These are phyloP conservation scores for Henningerozyma blattae DNA, from an alignment of 805 yeast genomes.

Conservation along the genomic window DNA sequence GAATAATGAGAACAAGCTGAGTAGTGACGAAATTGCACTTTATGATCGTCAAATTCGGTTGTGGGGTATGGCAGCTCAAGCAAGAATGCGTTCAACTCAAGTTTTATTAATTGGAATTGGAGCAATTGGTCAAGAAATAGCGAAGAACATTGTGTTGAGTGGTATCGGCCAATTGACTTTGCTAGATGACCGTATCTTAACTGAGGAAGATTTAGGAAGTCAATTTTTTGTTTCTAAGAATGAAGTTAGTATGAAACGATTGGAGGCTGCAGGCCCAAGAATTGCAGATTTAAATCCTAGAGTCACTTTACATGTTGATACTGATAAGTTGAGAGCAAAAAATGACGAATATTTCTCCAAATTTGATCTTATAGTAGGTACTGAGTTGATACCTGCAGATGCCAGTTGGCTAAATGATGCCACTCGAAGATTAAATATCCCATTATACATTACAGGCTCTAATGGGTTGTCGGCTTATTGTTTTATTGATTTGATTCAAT, in stretches of 20 bases:
- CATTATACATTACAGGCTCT: slow-evolving; percentile 55
- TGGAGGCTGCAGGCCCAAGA: slow-evolving; percentile 40
- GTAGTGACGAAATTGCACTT: slow-evolving; percentile 71
- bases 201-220: slow-evolving; percentile 52
- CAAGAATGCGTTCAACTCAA: slow-evolving; percentile 56
- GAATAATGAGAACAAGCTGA: no score
- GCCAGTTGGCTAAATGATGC: slow-evolving; percentile 38
- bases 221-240: slow-evolving; percentile 58
- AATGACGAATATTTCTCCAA: slow-evolving; percentile 30
- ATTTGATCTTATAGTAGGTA: slow-evolving; percentile 65
- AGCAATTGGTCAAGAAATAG: slow-evolving; percentile 69
- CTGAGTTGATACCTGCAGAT: slow-evolving; percentile 40
- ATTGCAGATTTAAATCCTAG: slow-evolving; percentile 72
- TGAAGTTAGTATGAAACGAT: slow-evolving; percentile 44
- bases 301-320: slow-evolving; percentile 37
- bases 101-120: slow-evolving; percentile 62
- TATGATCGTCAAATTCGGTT: slow-evolving; percentile 90
- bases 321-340: slow-evolving; percentile 9
- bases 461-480: slow-evolving; percentile 80
- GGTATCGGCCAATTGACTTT: slow-evolving; percentile 77
- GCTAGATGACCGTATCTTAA: slow-evolving; percentile 42
- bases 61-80: slow-evolving; percentile 94
- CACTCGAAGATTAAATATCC: slow-evolving; percentile 44
- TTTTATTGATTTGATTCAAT: slow-evolving; percentile 64
- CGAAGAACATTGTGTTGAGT: slow-evolving; percentile 76